Percentiles rank a stretch among this genome's conserved stretches.
Evolutionary conservation across 495 filamentous ascomycete genomes (phyloP).

Genomic region (Penicillium parvum): DNA sequence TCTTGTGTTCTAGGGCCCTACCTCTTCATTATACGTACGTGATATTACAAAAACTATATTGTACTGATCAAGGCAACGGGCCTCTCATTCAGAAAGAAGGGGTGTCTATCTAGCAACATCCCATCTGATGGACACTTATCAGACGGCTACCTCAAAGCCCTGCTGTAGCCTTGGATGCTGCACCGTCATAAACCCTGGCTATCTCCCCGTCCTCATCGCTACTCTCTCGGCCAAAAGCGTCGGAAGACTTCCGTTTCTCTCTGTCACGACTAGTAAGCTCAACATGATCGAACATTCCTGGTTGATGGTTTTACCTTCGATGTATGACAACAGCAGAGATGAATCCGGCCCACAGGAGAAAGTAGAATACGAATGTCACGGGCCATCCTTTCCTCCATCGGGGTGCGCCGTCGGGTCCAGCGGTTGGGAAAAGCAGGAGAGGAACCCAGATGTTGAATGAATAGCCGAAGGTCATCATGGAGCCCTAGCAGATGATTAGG

Average conservation of each 20-base stretch:
- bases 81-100: no score
- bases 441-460: slow-evolving; percentile 48
- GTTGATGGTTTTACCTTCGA: slow-evolving; percentile 26
- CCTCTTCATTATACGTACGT: no score
- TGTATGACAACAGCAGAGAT: slow-evolving; percentile 31
- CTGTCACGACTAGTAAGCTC: slow-evolving; percentile 1
- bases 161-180: not conserved
- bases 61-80: no score
- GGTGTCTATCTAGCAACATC: no score
- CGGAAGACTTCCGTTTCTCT: slow-evolving; percentile 10
- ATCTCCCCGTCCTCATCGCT: slow-evolving; percentile 13
- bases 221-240: slow-evolving; percentile 2
- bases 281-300: no score
- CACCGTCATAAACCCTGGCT: slow-evolving; percentile 2
- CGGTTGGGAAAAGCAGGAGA: slow-evolving; percentile 40
- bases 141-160: no score
- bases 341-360: slow-evolving; percentile 41
- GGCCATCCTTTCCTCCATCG: slow-evolving; percentile 45
- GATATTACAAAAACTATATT: no score
- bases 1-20: no score
- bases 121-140: no score
- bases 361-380: slow-evolving; percentile 35
- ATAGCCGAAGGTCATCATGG: slow-evolving; percentile 50
- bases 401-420: slow-evolving; percentile 40
- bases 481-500: slow-evolving; percentile 25